Conservation (phyloP, 176 grass and related monocot species). For the Oryza nivara region DNA sequence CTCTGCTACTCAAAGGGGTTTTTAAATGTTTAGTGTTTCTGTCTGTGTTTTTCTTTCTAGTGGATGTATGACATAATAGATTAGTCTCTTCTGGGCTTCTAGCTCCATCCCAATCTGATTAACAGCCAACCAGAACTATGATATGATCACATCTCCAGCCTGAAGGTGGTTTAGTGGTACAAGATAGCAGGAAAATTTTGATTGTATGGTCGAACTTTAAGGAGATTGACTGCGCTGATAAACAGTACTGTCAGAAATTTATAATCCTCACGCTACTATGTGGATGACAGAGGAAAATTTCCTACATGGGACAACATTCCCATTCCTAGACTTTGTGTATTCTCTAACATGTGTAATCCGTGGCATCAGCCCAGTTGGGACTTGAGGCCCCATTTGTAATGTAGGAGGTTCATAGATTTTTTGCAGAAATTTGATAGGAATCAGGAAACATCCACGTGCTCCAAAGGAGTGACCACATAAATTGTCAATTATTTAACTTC, state of each 20-base stretch:
- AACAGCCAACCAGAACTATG: constrained; percentile 8
- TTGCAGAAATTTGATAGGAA: too few relatives aligned
- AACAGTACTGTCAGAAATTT: background rate
- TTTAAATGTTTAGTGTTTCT: constrained; percentile 8
- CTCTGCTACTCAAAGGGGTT: constrained; percentile 6
- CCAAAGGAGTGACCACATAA: background rate
- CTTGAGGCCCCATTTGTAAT: too few relatives aligned
- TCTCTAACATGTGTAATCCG: background rate
- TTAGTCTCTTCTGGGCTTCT: background rate
- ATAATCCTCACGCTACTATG: background rate
- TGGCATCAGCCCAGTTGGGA: background rate
- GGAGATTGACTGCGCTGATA: background rate
- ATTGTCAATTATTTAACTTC: background rate
- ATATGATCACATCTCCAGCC: constrained; percentile 20
- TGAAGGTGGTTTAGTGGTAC: background rate
- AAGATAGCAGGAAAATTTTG: background rate
- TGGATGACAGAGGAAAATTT: background rate
- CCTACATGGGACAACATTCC: background rate
- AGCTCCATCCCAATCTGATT: background rate
- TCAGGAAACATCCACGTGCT: too few relatives aligned
- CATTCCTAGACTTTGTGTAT: background rate
- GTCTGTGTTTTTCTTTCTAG: background rate
- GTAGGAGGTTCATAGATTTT: too few relatives aligned
- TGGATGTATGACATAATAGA: background rate
- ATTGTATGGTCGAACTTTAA: constrained; percentile 9